Evolutionary conservation across 1,139 yeast species (phyloP), one percentile per base, ranked within the genome.

Genomic region (Scheffersomyces cryptocercus): DNA sequence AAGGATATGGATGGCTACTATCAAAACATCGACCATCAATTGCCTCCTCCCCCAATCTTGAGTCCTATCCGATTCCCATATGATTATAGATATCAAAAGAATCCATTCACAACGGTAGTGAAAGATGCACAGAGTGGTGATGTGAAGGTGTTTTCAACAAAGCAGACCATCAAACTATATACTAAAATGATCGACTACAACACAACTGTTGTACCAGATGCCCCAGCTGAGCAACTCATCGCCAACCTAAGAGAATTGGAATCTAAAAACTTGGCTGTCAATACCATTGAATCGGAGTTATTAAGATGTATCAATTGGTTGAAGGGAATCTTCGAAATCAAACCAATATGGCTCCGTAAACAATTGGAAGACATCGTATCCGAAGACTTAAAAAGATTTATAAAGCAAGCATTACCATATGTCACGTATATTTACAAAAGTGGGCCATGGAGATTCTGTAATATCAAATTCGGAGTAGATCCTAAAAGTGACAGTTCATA

Each of bases 371-470:
- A 79, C 48, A 66, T 87, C 35, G 71, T 82, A 2, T 15, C 39
- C 2, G 61, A 65, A 3, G 73, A 75, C 10, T 66, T 80, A 38
- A 69, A 75, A 49, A 67, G 77, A 47, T 75, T 77, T 14, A 64
- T 91, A 35, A 84, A 87, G 52, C 82, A 77, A 49, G 95, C 97
- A 0, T 65, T 95, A 40, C 96, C 98, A 0, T 84, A 87, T 57
- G 86, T 90, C 0, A 77, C 96, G 0, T 93, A 82, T 59, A 77
- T 88, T 34, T 87, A 84, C 61, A 81, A 85, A 29, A 86, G 86
- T 58, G 99, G 99, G 0, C 99, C 99, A 0, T 93, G 97, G 96
- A 76, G 98, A 56, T 89, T 89, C 50, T 81, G 95, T n/a, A 88
- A 85, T 59, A 82, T 89, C 37, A 79, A 72, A 54, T 82, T 83